Conservation (phyloP, 1,284 basidiomycete species). For the Ganoderma multipileum region DNA sequence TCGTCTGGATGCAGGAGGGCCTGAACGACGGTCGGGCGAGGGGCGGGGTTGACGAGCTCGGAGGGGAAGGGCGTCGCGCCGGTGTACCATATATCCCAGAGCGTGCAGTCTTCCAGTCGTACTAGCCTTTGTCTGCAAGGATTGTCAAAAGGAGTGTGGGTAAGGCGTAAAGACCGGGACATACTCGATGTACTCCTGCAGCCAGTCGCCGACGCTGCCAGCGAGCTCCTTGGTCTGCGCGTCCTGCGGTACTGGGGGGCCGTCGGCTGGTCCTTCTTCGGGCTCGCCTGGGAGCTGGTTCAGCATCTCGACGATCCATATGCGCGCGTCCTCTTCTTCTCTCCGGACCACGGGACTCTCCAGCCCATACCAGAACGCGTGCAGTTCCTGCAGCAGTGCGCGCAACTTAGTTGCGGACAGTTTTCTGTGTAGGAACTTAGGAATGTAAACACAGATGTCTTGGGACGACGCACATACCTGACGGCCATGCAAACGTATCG, state of each 20-base stretch:
- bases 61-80: conserved; percentile 66
- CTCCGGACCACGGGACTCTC: conserved; percentile 32
- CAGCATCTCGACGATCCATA: conserved; percentile 43
- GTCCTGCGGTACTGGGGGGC: conserved; percentile 4
- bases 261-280: conserved; percentile 6
- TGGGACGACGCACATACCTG: conserved; percentile 44
- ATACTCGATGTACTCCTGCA: conserved; percentile 58
- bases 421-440: conserved; percentile 45
- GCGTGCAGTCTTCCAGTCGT: conserved; percentile 53
- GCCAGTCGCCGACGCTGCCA: conserved; percentile 47
- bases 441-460: not conserved
- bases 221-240: conserved; percentile 26
- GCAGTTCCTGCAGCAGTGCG: conserved; percentile 47
- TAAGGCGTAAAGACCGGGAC: conserved; percentile 23
- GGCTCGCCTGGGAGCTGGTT: conserved; percentile 30
- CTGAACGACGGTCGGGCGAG: conserved; percentile 62
- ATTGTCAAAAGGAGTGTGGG: not conserved
- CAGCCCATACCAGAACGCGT: conserved; percentile 44
- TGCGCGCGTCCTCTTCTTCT: conserved; percentile 46
- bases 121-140: conserved; percentile 47
- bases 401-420: conserved; percentile 48
- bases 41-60: conserved; percentile 76
- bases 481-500: conserved; percentile 52
- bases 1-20: conserved; percentile 49
- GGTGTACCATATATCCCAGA: conserved; percentile 80